Percentiles rank a stretch among this genome's conserved stretches.
These are phyloP conservation scores for Arabidopsis suecica DNA, from an alignment of 345 rosid species.

Conservation along the genomic window DNA sequence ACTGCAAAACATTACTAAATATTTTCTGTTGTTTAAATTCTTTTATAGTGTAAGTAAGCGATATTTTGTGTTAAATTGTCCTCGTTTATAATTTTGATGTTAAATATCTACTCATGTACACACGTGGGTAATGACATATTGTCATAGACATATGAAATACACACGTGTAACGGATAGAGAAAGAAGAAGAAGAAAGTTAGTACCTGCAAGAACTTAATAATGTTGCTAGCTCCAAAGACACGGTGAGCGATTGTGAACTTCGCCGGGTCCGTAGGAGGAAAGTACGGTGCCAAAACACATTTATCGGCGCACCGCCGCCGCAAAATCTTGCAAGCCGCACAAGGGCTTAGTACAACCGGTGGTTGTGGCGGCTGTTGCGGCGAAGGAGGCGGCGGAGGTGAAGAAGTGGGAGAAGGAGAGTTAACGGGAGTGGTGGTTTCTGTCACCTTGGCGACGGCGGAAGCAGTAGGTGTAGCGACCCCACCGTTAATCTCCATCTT, in stretches of 20 bases:
- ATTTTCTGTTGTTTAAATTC: not conserved
- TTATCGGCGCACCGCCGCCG: conserved; percentile 82
- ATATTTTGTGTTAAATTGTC: conserved; percentile 1
- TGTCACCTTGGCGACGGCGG: not conserved
- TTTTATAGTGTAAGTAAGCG: not conserved
- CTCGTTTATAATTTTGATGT: not conserved
- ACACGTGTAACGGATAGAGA: conserved; percentile 23
- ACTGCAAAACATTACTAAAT: not conserved
- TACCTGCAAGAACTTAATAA: conserved; percentile 94
- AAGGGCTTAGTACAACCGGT: conserved; percentile 75
- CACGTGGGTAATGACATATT: conserved; percentile 32
- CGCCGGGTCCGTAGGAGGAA: conserved; percentile 87
- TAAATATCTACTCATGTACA: conserved; percentile 27
- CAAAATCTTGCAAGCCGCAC: conserved; percentile 91
- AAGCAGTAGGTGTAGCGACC: conserved; percentile 31
- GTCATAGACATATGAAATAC: conserved; percentile 13
- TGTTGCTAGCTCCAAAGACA: conserved; percentile 94
- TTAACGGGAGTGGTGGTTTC: conserved; percentile 27
- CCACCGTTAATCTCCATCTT: conserved; percentile 52
- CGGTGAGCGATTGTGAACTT: conserved; percentile 93
- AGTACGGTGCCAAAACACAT: conserved; percentile 88
- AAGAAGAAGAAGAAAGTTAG: not conserved
- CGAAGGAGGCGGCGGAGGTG: conserved; percentile 42
- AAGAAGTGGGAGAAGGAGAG: conserved; percentile 52
- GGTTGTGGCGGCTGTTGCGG: conserved; percentile 36